Evolutionary conservation across 148 eudicot species (phyloP).

Genomic region (Selenicereus undatus): DNA sequence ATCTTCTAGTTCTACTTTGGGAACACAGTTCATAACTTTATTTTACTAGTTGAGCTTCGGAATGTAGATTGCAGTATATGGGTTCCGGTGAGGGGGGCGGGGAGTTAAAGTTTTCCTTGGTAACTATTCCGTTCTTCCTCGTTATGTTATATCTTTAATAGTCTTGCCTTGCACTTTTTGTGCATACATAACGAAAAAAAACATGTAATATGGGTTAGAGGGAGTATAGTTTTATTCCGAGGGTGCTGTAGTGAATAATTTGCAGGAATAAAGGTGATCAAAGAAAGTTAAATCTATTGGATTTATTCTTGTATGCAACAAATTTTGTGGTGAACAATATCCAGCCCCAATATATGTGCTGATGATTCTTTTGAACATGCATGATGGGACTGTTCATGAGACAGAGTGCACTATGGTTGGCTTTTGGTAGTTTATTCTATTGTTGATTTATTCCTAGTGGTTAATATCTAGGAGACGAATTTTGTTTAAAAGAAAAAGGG

Average conservation of each 20-base stretch:
- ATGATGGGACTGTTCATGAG: constrained; percentile 15
- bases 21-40: neutral
- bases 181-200: neutral
- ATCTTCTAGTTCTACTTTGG: neutral
- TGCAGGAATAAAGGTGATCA: constrained; percentile 1
- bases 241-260: constrained; percentile 12
- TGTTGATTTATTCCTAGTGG: neutral
- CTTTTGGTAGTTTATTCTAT: neutral
- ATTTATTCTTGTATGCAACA: neutral
- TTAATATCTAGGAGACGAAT: constrained; percentile 14
- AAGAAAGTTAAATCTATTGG: neutral
- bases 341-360: neutral
- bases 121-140: neutral
- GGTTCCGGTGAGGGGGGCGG: neutral
- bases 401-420: neutral
- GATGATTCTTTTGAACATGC: neutral
- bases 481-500: constrained; percentile 6
- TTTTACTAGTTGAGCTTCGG: neutral
- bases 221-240: constrained; percentile 13
- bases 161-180: neutral
- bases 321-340: neutral
- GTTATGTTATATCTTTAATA: neutral
- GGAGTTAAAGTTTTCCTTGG: neutral
- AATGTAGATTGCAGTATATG: neutral
- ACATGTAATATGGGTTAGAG: neutral